These are phyloP conservation scores for Sporisorium sorghi DNA, from an alignment of 1,284 basidiomycete genomes.

Conservation along the genomic window DNA sequence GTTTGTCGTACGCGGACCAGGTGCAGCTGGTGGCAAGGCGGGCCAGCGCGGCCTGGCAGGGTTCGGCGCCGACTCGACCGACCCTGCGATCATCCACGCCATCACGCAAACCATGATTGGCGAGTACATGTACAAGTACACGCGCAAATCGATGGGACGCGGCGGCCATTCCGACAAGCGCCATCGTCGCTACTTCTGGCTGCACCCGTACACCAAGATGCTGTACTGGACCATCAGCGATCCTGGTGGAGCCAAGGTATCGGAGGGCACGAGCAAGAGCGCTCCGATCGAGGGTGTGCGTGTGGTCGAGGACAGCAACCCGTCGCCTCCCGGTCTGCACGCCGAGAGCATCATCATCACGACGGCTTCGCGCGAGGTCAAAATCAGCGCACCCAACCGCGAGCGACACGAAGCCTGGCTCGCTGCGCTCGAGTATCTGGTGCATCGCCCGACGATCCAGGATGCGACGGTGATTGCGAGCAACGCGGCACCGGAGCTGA, in stretches of 20 bases:
- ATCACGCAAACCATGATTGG: slow-evolving; percentile 99
- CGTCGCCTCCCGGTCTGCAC: slow-evolving; percentile 90
- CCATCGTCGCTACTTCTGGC: slow-evolving; percentile 98
- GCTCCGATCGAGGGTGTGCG: slow-evolving; percentile 95
- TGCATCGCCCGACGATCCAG: slow-evolving; percentile 48
- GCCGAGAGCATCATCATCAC: slow-evolving; percentile 92
- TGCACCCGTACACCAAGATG: slow-evolving; percentile 98
- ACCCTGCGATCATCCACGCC: slow-evolving; percentile 77
- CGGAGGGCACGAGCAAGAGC: slow-evolving; percentile 94
- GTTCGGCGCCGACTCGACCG: slow-evolving; percentile 51
- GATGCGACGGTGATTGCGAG: slow-evolving; percentile 49
- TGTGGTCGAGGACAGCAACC: slow-evolving; percentile 89
- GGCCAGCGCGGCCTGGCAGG: slow-evolving; percentile 29
- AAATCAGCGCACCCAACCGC: slow-evolving; percentile 92
- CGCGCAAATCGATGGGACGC: slow-evolving; percentile 82
- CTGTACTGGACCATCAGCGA: slow-evolving; percentile 96
- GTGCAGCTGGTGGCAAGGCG: slow-evolving; percentile 17
- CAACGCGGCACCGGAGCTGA: slow-evolving; percentile 33
- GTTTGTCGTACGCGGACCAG: slow-evolving; percentile 26
- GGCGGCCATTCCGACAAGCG: slow-evolving; percentile 89
- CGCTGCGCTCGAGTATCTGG: slow-evolving; percentile 71
- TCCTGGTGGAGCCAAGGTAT: slow-evolving; percentile 85
- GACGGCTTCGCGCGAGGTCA: slow-evolving; percentile 94
- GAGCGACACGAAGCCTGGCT: slow-evolving; percentile 98
- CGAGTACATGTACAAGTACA: slow-evolving; percentile 98